A percentile compares a stretch with the other conserved stretches of the same genome.
Evolutionary conservation across 2,329 filamentous ascomycete species (phyloP).

Genomic region (Calonectria hawksworthii): DNA sequence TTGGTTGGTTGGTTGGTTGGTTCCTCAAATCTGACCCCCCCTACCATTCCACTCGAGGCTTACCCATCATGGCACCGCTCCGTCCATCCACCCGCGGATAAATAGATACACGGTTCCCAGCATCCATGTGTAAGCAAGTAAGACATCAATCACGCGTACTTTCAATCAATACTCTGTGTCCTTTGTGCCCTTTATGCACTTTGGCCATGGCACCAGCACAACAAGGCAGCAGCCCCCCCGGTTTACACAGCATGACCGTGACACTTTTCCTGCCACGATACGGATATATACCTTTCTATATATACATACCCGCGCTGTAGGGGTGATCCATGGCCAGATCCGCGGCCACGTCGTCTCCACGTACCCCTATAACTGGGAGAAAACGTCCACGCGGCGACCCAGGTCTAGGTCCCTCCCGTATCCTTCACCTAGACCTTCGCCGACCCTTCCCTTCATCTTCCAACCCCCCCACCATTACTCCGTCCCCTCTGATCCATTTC

Average conservation of each 20-base stretch:
- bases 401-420: background rate
- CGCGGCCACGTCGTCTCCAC: slow-evolving; percentile 11
- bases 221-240: background rate
- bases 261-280: background rate
- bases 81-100: background rate
- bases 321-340: slow-evolving; percentile 4
- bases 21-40: background rate
- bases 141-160: background rate
- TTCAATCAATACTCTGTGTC: background rate
- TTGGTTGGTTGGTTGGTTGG: background rate
- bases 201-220: background rate
- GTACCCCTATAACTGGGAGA: background rate
- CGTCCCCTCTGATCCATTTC: slow-evolving; percentile 8
- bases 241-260: background rate
- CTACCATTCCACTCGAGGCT: background rate
- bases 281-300: background rate
- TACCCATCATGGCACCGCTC: slow-evolving; percentile 7
- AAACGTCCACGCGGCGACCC: slow-evolving; percentile 8
- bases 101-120: background rate
- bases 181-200: too few species aligned
- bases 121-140: background rate
- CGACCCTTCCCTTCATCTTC: background rate
- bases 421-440: background rate
- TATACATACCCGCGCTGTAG: background rate
- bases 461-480: slow-evolving; percentile 9